Evolutionary conservation across 768 basidiomycete genomes (phyloP).

Genomic region (Boletus rubescentipes): DNA sequence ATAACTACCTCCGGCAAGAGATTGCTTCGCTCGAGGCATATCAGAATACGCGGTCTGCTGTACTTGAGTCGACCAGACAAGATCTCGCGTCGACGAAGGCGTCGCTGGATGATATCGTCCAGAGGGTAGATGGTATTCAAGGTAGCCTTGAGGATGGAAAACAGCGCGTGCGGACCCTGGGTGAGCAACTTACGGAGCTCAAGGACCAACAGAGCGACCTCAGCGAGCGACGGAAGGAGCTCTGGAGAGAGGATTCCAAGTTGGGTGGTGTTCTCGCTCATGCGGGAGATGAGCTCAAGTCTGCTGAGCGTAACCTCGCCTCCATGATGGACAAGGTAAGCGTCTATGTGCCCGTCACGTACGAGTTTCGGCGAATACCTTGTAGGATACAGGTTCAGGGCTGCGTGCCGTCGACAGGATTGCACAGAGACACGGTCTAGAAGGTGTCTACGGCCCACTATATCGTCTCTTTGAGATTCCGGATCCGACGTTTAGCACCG

Average conservation of each 20-base stretch:
- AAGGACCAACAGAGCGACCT: constrained; percentile 70
- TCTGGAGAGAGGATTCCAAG: constrained; percentile 95
- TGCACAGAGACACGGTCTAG: constrained; percentile 66
- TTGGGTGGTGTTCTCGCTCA: constrained; percentile 73
- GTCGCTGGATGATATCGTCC: constrained; percentile 57
- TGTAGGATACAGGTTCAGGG: constrained; percentile 87
- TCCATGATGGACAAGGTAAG: constrained; percentile 95
- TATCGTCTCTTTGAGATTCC: constrained; percentile 92
- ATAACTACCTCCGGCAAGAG: constrained; percentile 78
- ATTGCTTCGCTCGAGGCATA: constrained; percentile 68
- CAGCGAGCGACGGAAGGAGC: constrained; percentile 82
- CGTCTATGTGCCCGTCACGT: background rate
- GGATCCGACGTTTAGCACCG: constrained; percentile 85
- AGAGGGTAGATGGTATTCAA: constrained; percentile 54
- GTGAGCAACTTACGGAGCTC: constrained; percentile 56
- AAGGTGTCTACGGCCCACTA: constrained; percentile 90
- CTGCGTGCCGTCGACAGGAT: constrained; percentile 85
- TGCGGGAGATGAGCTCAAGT: constrained; percentile 77
- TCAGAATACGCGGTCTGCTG: constrained; percentile 51
- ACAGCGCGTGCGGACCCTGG: constrained; percentile 52
- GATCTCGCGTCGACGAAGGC: constrained; percentile 50
- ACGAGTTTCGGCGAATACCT: background rate
- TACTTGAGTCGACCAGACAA: constrained; percentile 50
- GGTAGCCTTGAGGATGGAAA: constrained; percentile 66
- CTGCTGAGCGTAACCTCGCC: constrained; percentile 74